A percentile compares a stretch with the other conserved stretches of the same genome.
These are phyloP conservation scores for Sporisorium reilianum DNA, from an alignment of 1,284 basidiomycete species.

Conservation along the genomic window DNA sequence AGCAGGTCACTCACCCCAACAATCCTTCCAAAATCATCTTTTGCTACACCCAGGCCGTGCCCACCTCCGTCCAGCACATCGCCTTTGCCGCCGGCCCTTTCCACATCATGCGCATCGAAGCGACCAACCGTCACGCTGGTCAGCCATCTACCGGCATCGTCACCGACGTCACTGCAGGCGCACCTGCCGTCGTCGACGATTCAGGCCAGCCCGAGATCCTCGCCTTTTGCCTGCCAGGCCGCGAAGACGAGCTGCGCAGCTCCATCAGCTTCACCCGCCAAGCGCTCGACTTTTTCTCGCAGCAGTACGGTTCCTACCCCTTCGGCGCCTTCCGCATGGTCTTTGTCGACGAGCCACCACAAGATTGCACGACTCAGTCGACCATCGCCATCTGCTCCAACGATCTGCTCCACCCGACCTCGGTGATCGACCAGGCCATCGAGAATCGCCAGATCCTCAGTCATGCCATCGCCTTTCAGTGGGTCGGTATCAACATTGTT, in stretches of 20 bases:
- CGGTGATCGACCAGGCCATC: conserved; percentile 92
- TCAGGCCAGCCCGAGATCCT: conserved; percentile 82
- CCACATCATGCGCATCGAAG: conserved; percentile 48
- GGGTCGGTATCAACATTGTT: conserved; percentile 96
- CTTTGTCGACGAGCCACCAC: conserved; percentile 86
- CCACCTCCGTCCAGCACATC: conserved; percentile 94
- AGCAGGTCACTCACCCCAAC: conserved; percentile 83
- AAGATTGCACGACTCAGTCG: conserved; percentile 80
- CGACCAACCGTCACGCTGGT: conserved; percentile 71
- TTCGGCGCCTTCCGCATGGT: conserved; percentile 91
- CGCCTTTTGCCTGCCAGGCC: conserved; percentile 90
- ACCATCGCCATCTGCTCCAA: conserved; percentile 84
- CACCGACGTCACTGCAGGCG: conserved; percentile 53
- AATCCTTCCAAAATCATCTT: conserved; percentile 95
- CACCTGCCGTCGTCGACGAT: conserved; percentile 35
- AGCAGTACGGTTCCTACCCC: conserved; percentile 95
- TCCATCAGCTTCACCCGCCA: conserved; percentile 83
- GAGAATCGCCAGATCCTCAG: conserved; percentile 88
- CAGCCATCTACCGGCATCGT: conserved; percentile 74
- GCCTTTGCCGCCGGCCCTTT: conserved; percentile 96
- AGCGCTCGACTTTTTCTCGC: conserved; percentile 90
- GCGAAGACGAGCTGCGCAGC: conserved; percentile 77
- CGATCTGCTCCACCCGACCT: conserved; percentile 87
- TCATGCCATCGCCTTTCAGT: conserved; percentile 88
- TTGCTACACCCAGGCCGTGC: conserved; percentile 86